Conservation (phyloP, 345 rosid species). For the Eutrema yunnanense region DNA sequence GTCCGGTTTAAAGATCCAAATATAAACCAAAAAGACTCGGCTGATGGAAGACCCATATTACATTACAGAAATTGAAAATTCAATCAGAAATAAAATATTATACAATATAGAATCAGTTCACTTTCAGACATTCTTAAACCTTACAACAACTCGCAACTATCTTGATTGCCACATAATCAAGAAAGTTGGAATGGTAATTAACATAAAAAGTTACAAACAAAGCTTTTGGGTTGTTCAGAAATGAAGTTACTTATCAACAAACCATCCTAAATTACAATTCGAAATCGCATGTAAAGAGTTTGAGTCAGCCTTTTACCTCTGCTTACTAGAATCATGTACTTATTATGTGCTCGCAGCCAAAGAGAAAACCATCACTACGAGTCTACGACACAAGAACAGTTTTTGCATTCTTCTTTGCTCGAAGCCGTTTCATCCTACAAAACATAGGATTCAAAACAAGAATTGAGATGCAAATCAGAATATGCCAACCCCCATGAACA, state of each 20-base stretch:
- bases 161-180: no score
- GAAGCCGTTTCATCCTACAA: slow-evolving; percentile 15
- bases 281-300: background rate
- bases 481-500: background rate
- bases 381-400: background rate
- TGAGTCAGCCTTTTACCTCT: background rate
- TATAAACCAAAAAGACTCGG: no score
- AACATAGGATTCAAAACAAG: slow-evolving; percentile 1
- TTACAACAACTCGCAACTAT: no score
- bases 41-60: background rate
- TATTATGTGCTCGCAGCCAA: background rate
- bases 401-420: background rate
- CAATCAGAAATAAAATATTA: no score
- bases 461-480: background rate
- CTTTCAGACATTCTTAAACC: no score
- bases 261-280: background rate
- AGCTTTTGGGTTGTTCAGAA: background rate
- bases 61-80: no score
- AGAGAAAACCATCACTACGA: background rate
- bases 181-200: background rate
- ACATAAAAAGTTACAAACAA: background rate
- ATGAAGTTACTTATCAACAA: background rate
- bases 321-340: background rate
- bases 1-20: background rate
- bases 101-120: no score